Evolutionary conservation across 2,329 filamentous ascomycete species (phyloP), one percentile per base, ranked within the genome.

Genomic region (Paraconiothyrium sp.): DNA sequence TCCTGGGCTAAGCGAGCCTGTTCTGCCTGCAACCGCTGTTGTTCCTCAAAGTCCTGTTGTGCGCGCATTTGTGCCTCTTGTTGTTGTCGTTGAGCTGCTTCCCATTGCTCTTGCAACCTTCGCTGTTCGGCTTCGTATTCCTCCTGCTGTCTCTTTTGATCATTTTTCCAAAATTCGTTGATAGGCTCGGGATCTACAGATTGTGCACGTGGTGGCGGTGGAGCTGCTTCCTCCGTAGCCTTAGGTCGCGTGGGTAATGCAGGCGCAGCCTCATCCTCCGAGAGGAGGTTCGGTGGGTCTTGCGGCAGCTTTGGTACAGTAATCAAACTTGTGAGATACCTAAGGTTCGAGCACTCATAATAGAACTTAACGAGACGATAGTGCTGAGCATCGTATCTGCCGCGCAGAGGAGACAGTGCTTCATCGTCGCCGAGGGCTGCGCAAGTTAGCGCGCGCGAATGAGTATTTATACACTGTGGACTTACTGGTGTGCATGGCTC

Each of bases 331-430:
- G 95, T 99, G 52, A 99, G 86, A 77, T 99, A 99, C 70, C 95
- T 91, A 58, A 99, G 85, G 78, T 98, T 99, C 11, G 95, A 97
- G 81, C 95, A 99, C 81, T 99, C 95, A 80, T 98, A 98, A 82
- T 99, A 99, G 81, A 98, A 99, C 75, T 96, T 95, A 76, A 97
- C 92, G 16, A 99, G 87, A 20, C 95, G 92, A 83, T 98, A 94
- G 79, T 99, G 95, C 75, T 98, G 95, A 14, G 95, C 93, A 78
- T 97, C 91, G 78, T 98, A 99, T 73, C 94, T 87, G 64, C 90
- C 88, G 60, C 94, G 90, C 7, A 99, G 87, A 1, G 94, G 95
- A 67, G 94, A 90, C 50, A 99, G 85, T 7, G 93, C 94, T 62
- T 97, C 95, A 66, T 96, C 92, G 72, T 99, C 95, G 59, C 95